These are phyloP conservation scores for Coemansia aciculifera DNA, from an alignment of 192 early-diverging fungal genomes.

Conservation along the genomic window DNA sequence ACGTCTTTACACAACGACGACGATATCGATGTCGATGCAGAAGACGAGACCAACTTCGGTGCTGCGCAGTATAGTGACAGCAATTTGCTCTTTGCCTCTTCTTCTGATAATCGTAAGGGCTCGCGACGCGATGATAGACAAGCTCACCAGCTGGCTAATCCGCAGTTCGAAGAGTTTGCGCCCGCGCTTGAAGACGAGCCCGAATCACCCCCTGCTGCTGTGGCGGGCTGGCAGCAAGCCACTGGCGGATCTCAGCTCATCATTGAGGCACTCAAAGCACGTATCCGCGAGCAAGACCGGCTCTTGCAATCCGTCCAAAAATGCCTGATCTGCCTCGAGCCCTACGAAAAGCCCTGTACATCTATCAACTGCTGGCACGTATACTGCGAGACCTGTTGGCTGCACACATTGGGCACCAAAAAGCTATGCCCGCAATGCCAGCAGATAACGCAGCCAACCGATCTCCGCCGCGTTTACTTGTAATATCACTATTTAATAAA, in stretches of 20 bases:
- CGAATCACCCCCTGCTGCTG: neutral
- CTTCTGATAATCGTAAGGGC: slow-evolving; percentile 14
- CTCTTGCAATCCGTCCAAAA: slow-evolving; percentile 54
- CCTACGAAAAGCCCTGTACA: slow-evolving; percentile 67
- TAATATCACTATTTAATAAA: slow-evolving; percentile 41
- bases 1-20: slow-evolving; percentile 69
- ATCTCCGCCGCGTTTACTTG: slow-evolving; percentile 79
- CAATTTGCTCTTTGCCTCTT: slow-evolving; percentile 53
- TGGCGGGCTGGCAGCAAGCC: neutral
- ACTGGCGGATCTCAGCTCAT: slow-evolving; percentile 58
- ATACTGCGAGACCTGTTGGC: slow-evolving; percentile 87
- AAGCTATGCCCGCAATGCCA: slow-evolving; percentile 90
- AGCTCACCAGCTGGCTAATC: slow-evolving; percentile 47
- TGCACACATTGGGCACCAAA: slow-evolving; percentile 79
- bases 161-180: slow-evolving; percentile 25
- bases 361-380: slow-evolving; percentile 93
- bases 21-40: slow-evolving; percentile 70
- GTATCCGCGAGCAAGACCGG: slow-evolving; percentile 66
- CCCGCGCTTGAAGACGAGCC: neutral
- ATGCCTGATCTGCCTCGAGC: slow-evolving; percentile 81
- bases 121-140: slow-evolving; percentile 31
- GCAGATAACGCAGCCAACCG: slow-evolving; percentile 78
- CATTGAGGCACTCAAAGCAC: slow-evolving; percentile 76
- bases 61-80: slow-evolving; percentile 70
- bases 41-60: slow-evolving; percentile 73